These are phyloP conservation scores for Trichoderma simmonsii DNA, from an alignment of 2,329 filamentous ascomycete genomes.

Conservation along the genomic window DNA sequence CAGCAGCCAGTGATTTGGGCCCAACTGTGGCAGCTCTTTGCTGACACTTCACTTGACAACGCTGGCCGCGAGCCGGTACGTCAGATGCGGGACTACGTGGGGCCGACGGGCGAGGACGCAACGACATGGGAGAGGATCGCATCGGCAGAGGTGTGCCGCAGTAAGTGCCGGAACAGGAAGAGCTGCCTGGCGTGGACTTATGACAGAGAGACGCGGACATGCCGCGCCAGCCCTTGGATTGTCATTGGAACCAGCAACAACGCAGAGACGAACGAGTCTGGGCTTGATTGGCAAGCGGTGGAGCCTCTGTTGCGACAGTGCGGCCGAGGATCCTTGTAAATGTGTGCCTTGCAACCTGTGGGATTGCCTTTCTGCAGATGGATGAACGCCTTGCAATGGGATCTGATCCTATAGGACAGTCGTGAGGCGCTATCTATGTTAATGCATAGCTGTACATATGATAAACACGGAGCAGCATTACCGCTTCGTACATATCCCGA, in stretches of 20 bases:
- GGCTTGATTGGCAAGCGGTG: slow-evolving; percentile 33
- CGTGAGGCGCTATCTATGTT: not conserved
- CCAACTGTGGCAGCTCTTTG: slow-evolving; percentile 50
- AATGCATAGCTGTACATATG: not conserved
- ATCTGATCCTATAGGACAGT: not conserved
- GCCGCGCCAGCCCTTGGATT: slow-evolving; percentile 49
- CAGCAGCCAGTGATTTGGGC: slow-evolving; percentile 48
- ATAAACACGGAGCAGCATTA: not conserved
- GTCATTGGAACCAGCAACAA: slow-evolving; percentile 38
- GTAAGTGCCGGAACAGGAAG: slow-evolving; percentile 38
- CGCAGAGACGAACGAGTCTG: slow-evolving; percentile 30
- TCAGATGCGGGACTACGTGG: slow-evolving; percentile 47
- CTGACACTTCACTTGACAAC: slow-evolving; percentile 37
- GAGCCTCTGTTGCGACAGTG: slow-evolving; percentile 29
- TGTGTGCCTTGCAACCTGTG: not conserved
- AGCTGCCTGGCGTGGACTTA: slow-evolving; percentile 53
- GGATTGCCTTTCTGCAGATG: not conserved
- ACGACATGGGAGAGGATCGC: slow-evolving; percentile 37
- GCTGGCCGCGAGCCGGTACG: slow-evolving; percentile 38
- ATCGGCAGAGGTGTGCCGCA: slow-evolving; percentile 42
- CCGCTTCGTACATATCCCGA: not conserved
- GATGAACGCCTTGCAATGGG: slow-evolving; percentile 3
- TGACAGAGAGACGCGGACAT: slow-evolving; percentile 39
- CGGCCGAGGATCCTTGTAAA: slow-evolving; percentile 2
- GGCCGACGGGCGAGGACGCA: slow-evolving; percentile 44